These are phyloP conservation scores for Fusarium phyllophilum DNA, from an alignment of 2,329 filamentous ascomycete genomes.

Conservation along the genomic window DNA sequence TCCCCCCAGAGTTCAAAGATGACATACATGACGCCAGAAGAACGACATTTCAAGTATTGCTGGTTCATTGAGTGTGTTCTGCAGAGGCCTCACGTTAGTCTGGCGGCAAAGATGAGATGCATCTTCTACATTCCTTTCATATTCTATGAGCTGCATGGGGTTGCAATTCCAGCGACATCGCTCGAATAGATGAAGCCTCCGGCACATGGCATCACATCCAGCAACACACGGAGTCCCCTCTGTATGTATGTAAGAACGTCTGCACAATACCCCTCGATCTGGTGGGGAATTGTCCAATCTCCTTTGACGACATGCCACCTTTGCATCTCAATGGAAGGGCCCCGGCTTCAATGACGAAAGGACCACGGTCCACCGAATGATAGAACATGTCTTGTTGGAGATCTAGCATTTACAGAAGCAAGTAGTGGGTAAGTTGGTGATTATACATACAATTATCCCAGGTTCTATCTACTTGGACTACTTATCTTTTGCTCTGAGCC, in stretches of 20 bases:
- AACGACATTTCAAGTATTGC: slow-evolving; percentile 8
- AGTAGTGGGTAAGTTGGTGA: slow-evolving; percentile 28
- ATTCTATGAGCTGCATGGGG: background rate
- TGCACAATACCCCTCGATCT: slow-evolving; percentile 42
- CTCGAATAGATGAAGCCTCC: slow-evolving; percentile 7
- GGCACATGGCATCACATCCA: background rate
- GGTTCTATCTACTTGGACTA: slow-evolving; percentile 10
- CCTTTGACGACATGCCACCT: slow-evolving; percentile 41
- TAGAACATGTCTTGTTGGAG: slow-evolving; percentile 6
- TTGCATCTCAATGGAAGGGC: slow-evolving; percentile 29
- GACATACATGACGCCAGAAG: slow-evolving; percentile 28
- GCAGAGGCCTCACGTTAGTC: slow-evolving; percentile 9
- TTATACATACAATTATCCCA: slow-evolving; percentile 22
- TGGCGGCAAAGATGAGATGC: slow-evolving; percentile 1
- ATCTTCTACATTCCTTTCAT: slow-evolving; percentile 1
- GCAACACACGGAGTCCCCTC: slow-evolving; percentile 12
- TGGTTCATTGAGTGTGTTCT: slow-evolving; percentile 19
- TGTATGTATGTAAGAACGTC: background rate
- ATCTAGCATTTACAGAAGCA: slow-evolving; percentile 12
- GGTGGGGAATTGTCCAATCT: slow-evolving; percentile 44
- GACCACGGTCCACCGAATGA: slow-evolving; percentile 12
- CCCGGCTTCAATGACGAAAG: slow-evolving; percentile 26
- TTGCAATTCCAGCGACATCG: slow-evolving; percentile 5
- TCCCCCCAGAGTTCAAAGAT: slow-evolving; percentile 28
- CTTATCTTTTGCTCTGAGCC: slow-evolving; percentile 15